These are phyloP conservation scores for Phytophthora hybrid DNA, from an alignment of 352 stramenopile genomes.

Conservation along the genomic window DNA sequence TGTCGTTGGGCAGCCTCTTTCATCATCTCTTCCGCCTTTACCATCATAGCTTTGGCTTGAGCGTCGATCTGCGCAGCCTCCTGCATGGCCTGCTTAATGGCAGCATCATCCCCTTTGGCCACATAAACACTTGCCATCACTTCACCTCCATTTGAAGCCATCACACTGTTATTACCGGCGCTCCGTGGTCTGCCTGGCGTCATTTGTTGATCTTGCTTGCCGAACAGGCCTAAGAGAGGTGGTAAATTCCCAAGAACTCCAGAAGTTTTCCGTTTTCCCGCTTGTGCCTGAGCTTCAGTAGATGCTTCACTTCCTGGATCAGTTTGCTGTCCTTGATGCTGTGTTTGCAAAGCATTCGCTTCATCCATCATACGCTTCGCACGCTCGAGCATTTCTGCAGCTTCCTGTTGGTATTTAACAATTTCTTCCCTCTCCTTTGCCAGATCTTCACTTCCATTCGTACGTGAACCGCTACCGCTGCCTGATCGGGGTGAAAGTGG, in stretches of 20 bases:
- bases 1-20: slow-evolving; percentile 57
- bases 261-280: slow-evolving; percentile 25
- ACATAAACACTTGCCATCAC: neutral
- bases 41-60: slow-evolving; percentile 83
- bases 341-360: slow-evolving; percentile 47
- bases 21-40: slow-evolving; percentile 72
- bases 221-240: slow-evolving; percentile 32
- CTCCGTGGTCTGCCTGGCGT: neutral
- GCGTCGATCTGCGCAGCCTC: slow-evolving; percentile 67
- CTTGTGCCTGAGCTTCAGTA: slow-evolving; percentile 1
- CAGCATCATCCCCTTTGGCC: slow-evolving; percentile 39
- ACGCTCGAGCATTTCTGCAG: slow-evolving; percentile 69
- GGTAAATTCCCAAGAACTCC: slow-evolving; percentile 31
- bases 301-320: neutral
- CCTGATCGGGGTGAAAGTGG: slow-evolving; percentile 26
- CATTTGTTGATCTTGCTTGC: slow-evolving; percentile 28
- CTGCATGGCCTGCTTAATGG: slow-evolving; percentile 52
- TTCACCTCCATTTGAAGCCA: neutral
- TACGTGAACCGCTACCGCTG: slow-evolving; percentile 10
- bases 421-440: slow-evolving; percentile 75
- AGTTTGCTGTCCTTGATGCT: slow-evolving; percentile 25
- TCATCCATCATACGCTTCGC: slow-evolving; percentile 86
- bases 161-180: neutral
- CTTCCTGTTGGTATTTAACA: slow-evolving; percentile 68
- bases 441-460: slow-evolving; percentile 24